A percentile compares a stretch with the other conserved stretches of the same genome.
Evolutionary conservation across 176 grass and related monocot genomes (phyloP).

Genomic region (Tillandsia leiboldiana): DNA sequence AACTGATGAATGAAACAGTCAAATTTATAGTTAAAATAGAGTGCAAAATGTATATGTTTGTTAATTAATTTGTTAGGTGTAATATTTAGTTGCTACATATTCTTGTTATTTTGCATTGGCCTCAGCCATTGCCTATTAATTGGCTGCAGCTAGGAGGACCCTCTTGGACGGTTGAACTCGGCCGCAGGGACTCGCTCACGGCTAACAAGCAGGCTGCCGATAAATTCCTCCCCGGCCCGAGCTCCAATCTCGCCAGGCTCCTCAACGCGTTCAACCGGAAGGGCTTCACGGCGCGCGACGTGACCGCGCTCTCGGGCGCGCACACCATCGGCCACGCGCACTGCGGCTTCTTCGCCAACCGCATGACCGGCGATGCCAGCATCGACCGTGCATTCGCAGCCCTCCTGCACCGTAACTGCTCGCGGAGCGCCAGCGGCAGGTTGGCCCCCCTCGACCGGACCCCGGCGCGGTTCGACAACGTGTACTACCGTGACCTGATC

Average conservation of each 20-base stretch:
- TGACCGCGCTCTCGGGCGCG: slow-evolving; percentile 63
- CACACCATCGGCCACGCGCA: slow-evolving; percentile 47
- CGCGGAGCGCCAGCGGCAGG: slow-evolving; percentile 11
- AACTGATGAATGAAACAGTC: no score
- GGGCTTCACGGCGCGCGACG: slow-evolving; percentile 44
- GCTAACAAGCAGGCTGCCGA: slow-evolving; percentile 37
- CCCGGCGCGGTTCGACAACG: slow-evolving; percentile 44
- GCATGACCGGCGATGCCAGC: slow-evolving; percentile 48
- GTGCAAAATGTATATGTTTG: no score
- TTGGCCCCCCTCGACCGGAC: slow-evolving; percentile 36
- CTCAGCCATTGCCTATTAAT: no score
- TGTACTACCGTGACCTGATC: slow-evolving; percentile 47
- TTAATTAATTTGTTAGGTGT: no score
- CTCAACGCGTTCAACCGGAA: slow-evolving; percentile 23
- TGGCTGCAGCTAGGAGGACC: slow-evolving; percentile 44
- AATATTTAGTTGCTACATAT: not conserved
- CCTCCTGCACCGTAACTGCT: slow-evolving; percentile 20
- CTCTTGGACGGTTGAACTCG: slow-evolving; percentile 41
- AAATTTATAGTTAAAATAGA: no score
- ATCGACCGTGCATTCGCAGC: slow-evolving; percentile 28
- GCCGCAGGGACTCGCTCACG: slow-evolving; percentile 46
- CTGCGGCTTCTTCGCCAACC: slow-evolving; percentile 36
- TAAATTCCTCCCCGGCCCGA: slow-evolving; percentile 23
- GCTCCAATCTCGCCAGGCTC: slow-evolving; percentile 18
- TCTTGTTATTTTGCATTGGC: no score